These are phyloP conservation scores for Fusarium mundagurra DNA, from an alignment of 2,329 filamentous ascomycete genomes.

Conservation along the genomic window DNA sequence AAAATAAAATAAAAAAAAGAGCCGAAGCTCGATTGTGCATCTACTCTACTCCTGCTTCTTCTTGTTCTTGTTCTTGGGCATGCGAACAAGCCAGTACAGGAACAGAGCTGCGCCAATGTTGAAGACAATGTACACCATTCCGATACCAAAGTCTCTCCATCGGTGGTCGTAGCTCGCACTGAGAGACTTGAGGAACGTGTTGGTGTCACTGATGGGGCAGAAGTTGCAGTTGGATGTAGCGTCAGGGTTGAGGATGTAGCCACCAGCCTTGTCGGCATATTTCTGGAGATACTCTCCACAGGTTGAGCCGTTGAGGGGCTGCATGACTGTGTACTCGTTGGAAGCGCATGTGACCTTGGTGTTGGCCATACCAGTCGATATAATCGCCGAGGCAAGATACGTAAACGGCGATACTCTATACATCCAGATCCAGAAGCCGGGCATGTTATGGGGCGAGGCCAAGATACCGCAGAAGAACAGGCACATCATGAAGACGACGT, in stretches of 20 bases:
- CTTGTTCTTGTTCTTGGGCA: constrained; percentile 50
- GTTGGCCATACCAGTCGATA: constrained; percentile 44
- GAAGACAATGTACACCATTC: constrained; percentile 64
- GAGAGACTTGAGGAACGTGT: constrained; percentile 52
- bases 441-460: constrained; percentile 65
- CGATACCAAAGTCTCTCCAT: constrained; percentile 68
- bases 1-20: constrained; percentile 11
- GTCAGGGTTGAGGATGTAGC: constrained; percentile 63
- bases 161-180: constrained; percentile 59
- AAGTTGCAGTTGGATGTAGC: constrained; percentile 60
- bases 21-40: neutral
- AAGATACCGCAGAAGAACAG: constrained; percentile 75
- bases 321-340: constrained; percentile 73
- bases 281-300: constrained; percentile 64
- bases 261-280: constrained; percentile 57
- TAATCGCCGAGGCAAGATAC: constrained; percentile 43
- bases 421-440: constrained; percentile 79
- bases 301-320: constrained; percentile 62
- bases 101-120: constrained; percentile 61
- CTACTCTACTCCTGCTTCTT: constrained; percentile 13
- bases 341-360: constrained; percentile 59
- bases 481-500: constrained; percentile 71
- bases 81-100: constrained; percentile 60
- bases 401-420: constrained; percentile 72
- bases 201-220: constrained; percentile 53